A percentile compares a stretch with the other conserved stretches of the same genome.
Evolutionary conservation across 306 rosid genomes (phyloP).

Genomic region (Prunus padus): DNA sequence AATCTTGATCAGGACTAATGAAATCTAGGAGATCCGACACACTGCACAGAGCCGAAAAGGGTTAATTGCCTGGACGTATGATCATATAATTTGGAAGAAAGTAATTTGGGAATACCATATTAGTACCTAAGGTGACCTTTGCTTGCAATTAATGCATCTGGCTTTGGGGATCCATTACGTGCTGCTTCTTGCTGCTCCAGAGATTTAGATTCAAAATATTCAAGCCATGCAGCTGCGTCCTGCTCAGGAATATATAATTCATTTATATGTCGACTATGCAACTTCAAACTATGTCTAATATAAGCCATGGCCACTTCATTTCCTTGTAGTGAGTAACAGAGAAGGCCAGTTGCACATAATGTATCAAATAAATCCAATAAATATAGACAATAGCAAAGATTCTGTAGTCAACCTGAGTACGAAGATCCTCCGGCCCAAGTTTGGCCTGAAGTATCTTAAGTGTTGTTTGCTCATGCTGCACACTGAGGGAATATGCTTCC

Average conservation of each 20-base stretch:
- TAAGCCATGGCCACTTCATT: neutral
- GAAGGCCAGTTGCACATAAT: neutral
- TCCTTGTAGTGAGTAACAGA: neutral
- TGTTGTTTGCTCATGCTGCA: slow-evolving; percentile 97
- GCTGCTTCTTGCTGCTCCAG: slow-evolving; percentile 98
- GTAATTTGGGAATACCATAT: slow-evolving; percentile 68
- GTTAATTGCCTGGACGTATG: slow-evolving; percentile 30
- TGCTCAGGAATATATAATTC: slow-evolving; percentile 33
- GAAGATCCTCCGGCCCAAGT: slow-evolving; percentile 92
- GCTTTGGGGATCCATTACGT: slow-evolving; percentile 88
- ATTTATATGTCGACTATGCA: slow-evolving; percentile 4
- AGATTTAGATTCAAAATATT: slow-evolving; percentile 89
- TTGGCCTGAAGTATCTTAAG: slow-evolving; percentile 82
- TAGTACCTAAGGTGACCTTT: slow-evolving; percentile 99
- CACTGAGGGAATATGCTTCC: slow-evolving; percentile 95
- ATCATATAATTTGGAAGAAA: slow-evolving; percentile 32
- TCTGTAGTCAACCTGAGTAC: slow-evolving; percentile 68
- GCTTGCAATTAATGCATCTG: slow-evolving; percentile 86
- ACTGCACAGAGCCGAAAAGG: slow-evolving; percentile 52
- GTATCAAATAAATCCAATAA: slow-evolving; percentile 1
- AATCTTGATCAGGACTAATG: slow-evolving; percentile 80
- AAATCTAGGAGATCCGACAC: slow-evolving; percentile 95
- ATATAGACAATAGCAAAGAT: slow-evolving; percentile 1
- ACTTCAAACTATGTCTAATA: neutral
- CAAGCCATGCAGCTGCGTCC: slow-evolving; percentile 99